Conservation (phyloP, 352 stramenopile genomes). For the Globisporangium perplexum region DNA sequence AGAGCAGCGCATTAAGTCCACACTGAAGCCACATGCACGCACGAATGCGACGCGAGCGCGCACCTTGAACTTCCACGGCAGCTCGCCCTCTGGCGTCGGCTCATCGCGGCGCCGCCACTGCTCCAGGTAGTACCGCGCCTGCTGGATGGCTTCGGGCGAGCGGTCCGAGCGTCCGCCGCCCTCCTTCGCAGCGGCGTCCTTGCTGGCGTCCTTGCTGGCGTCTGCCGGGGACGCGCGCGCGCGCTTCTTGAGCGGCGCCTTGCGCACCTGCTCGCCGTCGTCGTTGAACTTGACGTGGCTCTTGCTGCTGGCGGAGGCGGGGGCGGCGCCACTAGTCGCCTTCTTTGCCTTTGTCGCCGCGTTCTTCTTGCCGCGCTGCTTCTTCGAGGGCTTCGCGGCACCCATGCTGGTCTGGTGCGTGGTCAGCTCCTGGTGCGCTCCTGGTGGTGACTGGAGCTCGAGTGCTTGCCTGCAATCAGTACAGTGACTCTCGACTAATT, state of each 20-base stretch:
- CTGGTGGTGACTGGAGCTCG: neutral
- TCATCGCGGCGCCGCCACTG: slow-evolving; percentile 65
- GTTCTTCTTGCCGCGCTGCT: slow-evolving; percentile 73
- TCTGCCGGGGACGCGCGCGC: slow-evolving; percentile 10
- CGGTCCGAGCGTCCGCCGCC: slow-evolving; percentile 61
- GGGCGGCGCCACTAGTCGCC: slow-evolving; percentile 13
- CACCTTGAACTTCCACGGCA: slow-evolving; percentile 83
- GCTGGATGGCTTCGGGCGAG: slow-evolving; percentile 75
- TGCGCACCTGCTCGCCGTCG: slow-evolving; percentile 41
- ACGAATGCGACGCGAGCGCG: neutral
- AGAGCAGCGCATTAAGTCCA: neutral
- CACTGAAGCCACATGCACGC: too few species aligned
- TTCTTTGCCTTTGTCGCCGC: slow-evolving; percentile 22
- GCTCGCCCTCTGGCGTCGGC: slow-evolving; percentile 38
- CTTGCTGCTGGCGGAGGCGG: slow-evolving; percentile 16
- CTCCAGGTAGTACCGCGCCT: slow-evolving; percentile 77
- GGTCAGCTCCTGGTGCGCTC: neutral
- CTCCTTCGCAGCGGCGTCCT: slow-evolving; percentile 21
- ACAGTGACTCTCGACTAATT: too few species aligned
- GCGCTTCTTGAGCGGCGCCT: slow-evolving; percentile 43
- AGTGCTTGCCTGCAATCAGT: too few species aligned
- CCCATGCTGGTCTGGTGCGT: too few species aligned
- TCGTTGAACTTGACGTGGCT: slow-evolving; percentile 66
- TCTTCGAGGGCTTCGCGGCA: slow-evolving; percentile 64
- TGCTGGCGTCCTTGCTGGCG: neutral